phyloP scores from a whole-genome alignment of 768 basidiomycete species.

The Russula foetens region DNA sequence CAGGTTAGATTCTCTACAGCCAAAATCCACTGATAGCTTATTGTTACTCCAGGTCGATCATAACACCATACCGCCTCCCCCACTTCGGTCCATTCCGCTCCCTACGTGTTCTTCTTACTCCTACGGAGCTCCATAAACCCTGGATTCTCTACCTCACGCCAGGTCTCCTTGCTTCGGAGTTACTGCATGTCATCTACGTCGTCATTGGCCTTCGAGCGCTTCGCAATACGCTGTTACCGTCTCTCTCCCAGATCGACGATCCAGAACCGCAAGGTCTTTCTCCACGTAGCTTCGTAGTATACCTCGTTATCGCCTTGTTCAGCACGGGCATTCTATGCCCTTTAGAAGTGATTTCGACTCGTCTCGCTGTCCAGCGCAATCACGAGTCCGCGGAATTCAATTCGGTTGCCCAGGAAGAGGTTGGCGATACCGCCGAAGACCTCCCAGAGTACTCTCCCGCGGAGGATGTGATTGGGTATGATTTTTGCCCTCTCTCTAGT shows the following conservation, averaged over 20 bases:
- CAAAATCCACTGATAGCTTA: background rate
- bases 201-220: conserved; percentile 36
- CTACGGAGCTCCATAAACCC: conserved; percentile 69
- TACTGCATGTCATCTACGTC: conserved; percentile 38
- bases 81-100: conserved; percentile 51
- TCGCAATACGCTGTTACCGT: conserved; percentile 51
- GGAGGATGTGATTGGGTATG: conserved; percentile 82
- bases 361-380: conserved; percentile 79
- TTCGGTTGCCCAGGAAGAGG: conserved; percentile 65
- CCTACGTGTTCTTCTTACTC: conserved; percentile 66
- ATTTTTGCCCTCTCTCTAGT: background rate
- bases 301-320: conserved; percentile 45
- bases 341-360: conserved; percentile 69
- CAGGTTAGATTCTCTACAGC: conserved; percentile 39
- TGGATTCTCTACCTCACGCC: conserved; percentile 81
- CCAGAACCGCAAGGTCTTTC: conserved; percentile 37
- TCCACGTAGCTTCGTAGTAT: conserved; percentile 42
- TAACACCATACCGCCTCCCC: conserved; percentile 70
- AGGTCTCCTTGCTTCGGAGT: conserved; percentile 41
- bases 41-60: conserved; percentile 52
- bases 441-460: conserved; percentile 53
- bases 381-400: conserved; percentile 70
- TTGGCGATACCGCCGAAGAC: conserved; percentile 51
- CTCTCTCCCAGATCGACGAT: conserved; percentile 33
- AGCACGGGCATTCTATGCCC: conserved; percentile 60